These are phyloP conservation scores for Phyllosticta paracitricarpa DNA, from an alignment of 2,329 filamentous ascomycete species.

Conservation along the genomic window DNA sequence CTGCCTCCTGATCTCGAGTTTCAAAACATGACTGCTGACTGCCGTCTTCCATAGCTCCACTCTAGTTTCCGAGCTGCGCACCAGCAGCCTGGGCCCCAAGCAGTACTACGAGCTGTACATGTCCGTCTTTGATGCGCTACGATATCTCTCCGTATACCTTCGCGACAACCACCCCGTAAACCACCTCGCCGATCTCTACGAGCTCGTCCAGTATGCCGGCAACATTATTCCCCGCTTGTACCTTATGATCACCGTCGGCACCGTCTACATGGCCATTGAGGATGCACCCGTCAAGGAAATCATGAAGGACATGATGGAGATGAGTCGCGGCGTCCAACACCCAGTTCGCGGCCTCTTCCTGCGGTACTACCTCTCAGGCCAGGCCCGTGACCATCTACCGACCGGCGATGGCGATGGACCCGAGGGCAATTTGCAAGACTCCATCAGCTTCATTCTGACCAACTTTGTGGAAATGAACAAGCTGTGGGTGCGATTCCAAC, in stretches of 20 bases:
- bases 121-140: constrained; percentile 95
- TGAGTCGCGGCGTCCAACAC: constrained; percentile 96
- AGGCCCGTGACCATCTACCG: constrained; percentile 83
- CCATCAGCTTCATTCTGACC: constrained; percentile 93
- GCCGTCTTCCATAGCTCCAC: constrained; percentile 61
- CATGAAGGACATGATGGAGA: constrained; percentile 99
- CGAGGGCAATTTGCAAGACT: constrained; percentile 92
- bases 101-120: constrained; percentile 99
- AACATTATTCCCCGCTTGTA: constrained; percentile 96
- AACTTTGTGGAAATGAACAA: constrained; percentile 99
- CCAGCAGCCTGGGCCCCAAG: constrained; percentile 93
- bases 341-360: constrained; percentile 91
- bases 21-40: constrained; percentile 1
- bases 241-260: constrained; percentile 98
- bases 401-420: constrained; percentile 76
- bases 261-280: constrained; percentile 96
- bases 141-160: constrained; percentile 90
- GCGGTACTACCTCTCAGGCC: constrained; percentile 90
- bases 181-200: constrained; percentile 94
- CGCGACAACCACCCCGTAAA: constrained; percentile 97
- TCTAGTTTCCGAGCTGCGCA: constrained; percentile 94
- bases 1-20: not conserved
- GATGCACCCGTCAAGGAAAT: constrained; percentile 98
- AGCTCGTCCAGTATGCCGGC: constrained; percentile 94
- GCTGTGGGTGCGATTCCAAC: constrained; percentile 93